Conservation (phyloP, 805 yeast species). For the Candida chauliodis region DNA sequence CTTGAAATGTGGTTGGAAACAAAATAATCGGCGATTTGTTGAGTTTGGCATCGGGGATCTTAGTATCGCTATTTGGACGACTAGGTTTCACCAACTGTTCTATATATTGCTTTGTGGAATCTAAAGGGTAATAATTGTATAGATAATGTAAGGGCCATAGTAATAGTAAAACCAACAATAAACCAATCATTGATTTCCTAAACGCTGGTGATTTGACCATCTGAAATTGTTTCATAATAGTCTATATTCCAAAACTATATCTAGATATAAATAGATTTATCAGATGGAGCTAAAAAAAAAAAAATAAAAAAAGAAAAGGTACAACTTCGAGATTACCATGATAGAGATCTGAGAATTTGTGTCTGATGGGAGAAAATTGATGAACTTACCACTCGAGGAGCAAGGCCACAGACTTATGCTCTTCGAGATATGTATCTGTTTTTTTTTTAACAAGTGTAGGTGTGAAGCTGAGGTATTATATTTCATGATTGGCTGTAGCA, state of each 20-base stretch:
- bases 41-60: background rate
- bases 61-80: background rate
- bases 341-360: background rate
- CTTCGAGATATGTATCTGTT: no score
- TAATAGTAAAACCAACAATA: background rate
- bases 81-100: background rate
- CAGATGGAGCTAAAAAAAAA: no score
- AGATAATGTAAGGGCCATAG: conserved; percentile 1
- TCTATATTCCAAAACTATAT: no score
- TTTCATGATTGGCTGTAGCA: no score
- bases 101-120: background rate
- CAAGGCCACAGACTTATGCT: no score
- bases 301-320: no score
- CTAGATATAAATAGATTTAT: no score
- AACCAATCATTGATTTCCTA: background rate
- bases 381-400: no score
- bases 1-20: conserved; percentile 2
- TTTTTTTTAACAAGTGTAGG: no score
- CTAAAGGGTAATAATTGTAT: conserved; percentile 2
- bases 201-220: background rate
- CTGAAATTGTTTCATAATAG: background rate
- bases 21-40: background rate
- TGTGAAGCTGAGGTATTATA: no score
- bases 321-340: no score
- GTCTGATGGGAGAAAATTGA: background rate